A percentile compares a stretch with the other conserved stretches of the same genome.
phyloP scores from a whole-genome alignment of 768 basidiomycete species.

The Solioccasus polychromus region DNA sequence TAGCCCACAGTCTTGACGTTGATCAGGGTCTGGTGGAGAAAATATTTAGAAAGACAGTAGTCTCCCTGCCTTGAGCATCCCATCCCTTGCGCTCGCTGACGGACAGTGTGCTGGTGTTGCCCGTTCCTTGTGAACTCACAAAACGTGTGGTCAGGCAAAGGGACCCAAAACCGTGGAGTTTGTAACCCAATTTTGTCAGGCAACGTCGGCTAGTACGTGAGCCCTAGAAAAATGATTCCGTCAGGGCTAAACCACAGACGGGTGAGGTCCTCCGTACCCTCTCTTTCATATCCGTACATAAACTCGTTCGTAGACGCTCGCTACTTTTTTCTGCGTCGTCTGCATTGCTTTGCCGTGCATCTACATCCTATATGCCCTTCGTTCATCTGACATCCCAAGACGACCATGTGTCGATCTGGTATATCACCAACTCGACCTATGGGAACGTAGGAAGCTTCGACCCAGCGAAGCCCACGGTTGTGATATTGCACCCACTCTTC shows the following conservation, averaged over 20 bases:
- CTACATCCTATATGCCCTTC: constrained; percentile 52
- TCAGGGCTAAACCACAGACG: constrained; percentile 17
- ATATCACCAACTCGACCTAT: constrained; percentile 59
- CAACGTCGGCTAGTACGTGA: constrained; percentile 21
- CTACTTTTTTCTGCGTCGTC: constrained; percentile 1
- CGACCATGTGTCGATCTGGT: constrained; percentile 72
- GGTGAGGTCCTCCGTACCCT: background rate
- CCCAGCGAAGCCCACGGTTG: constrained; percentile 60
- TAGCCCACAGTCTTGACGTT: constrained; percentile 19
- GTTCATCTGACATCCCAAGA: constrained; percentile 59
- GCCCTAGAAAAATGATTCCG: constrained; percentile 14
- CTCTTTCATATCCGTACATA: constrained; percentile 20
- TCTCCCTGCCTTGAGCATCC: too few species aligned
- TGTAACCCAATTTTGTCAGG: constrained; percentile 19
- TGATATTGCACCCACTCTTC: constrained; percentile 65
- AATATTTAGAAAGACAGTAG: too few species aligned
- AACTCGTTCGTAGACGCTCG: constrained; percentile 10
- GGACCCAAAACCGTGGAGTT: constrained; percentile 1
- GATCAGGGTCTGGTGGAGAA: constrained; percentile 6
- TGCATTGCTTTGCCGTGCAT: constrained; percentile 34
- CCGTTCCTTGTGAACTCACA: too few species aligned
- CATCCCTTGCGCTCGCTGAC: background rate
- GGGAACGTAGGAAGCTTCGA: constrained; percentile 67
- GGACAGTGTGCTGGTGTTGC: background rate
- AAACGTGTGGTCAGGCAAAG: too few species aligned